These are phyloP conservation scores for Spiromastix sp. DNA, from an alignment of 2,329 filamentous ascomycete species.

Conservation along the genomic window DNA sequence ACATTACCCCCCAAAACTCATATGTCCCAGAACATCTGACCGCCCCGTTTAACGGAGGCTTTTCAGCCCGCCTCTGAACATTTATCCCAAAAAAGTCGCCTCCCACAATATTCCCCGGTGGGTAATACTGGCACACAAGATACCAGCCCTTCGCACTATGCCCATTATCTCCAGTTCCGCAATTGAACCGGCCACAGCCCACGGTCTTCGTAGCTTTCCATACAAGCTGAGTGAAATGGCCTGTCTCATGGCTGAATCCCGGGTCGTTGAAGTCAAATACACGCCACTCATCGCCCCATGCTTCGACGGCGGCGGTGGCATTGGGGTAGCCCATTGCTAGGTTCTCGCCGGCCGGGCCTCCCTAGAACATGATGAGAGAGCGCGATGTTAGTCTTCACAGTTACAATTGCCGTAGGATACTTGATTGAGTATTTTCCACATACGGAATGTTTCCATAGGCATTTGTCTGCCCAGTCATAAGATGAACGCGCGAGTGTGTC, in stretches of 20 bases:
- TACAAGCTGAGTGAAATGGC: slow-evolving; percentile 64
- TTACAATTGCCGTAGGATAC: too few relatives aligned
- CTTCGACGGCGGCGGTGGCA: slow-evolving; percentile 48
- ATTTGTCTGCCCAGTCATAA: slow-evolving; percentile 36
- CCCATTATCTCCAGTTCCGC: slow-evolving; percentile 28
- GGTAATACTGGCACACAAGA: slow-evolving; percentile 61
- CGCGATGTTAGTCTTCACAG: neutral
- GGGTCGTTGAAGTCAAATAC: slow-evolving; percentile 50
- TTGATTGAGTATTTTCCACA: too few relatives aligned
- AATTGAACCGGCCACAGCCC: slow-evolving; percentile 43
- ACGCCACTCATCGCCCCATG: slow-evolving; percentile 53
- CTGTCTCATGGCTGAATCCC: slow-evolving; percentile 47
- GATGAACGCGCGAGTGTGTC: slow-evolving; percentile 49
- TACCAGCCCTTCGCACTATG: slow-evolving; percentile 47
- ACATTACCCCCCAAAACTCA: neutral
- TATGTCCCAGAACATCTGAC: neutral
- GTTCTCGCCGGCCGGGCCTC: slow-evolving; percentile 54
- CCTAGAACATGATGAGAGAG: too few relatives aligned
- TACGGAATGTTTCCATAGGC: slow-evolving; percentile 34
- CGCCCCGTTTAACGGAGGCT: slow-evolving; percentile 4
- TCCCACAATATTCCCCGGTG: slow-evolving; percentile 50
- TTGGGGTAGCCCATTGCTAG: slow-evolving; percentile 58
- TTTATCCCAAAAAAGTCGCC: slow-evolving; percentile 9
- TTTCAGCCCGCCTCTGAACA: slow-evolving; percentile 19
- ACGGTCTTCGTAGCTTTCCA: slow-evolving; percentile 55